phyloP scores from a whole-genome alignment of 305 asterid genomes.

The Petunia hybrid region DNA sequence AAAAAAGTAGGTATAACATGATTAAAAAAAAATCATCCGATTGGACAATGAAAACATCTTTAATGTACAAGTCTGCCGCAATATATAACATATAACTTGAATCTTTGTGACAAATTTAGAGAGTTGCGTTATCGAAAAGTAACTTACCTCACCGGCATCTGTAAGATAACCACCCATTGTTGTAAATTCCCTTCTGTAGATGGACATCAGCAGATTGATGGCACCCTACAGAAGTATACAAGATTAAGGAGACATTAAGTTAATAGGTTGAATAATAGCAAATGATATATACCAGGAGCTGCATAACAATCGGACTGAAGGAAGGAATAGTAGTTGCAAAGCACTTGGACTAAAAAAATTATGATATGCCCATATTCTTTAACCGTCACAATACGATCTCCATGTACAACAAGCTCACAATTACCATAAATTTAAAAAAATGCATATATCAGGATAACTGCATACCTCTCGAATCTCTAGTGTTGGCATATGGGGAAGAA shows the following conservation, averaged over 20 bases:
- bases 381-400: not conserved
- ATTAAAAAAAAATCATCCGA: constrained; percentile 7
- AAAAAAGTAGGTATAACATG: constrained; percentile 21
- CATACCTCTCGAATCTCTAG: constrained; percentile 97
- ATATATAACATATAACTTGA: constrained; percentile 18
- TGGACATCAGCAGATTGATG: constrained; percentile 84
- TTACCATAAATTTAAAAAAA: constrained; percentile 27
- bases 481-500: constrained; percentile 99
- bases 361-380: constrained; percentile 17
- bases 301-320: constrained; percentile 28
- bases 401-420: not conserved
- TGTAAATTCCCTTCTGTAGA: constrained; percentile 88
- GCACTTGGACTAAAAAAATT: constrained; percentile 28
- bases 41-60: constrained; percentile 7
- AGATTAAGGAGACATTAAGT: constrained; percentile 24
- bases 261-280: not conserved
- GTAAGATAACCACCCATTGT: constrained; percentile 99
- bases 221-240: constrained; percentile 76
- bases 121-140: constrained; percentile 22
- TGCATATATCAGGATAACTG: constrained; percentile 11
- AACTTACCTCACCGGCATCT: constrained; percentile 97
- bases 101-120: constrained; percentile 31
- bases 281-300: not conserved
- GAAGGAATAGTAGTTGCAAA: constrained; percentile 28
- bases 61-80: constrained; percentile 14